phyloP scores from a whole-genome alignment of 176 grass and related monocot genomes.

The Eragrostis curvula region DNA sequence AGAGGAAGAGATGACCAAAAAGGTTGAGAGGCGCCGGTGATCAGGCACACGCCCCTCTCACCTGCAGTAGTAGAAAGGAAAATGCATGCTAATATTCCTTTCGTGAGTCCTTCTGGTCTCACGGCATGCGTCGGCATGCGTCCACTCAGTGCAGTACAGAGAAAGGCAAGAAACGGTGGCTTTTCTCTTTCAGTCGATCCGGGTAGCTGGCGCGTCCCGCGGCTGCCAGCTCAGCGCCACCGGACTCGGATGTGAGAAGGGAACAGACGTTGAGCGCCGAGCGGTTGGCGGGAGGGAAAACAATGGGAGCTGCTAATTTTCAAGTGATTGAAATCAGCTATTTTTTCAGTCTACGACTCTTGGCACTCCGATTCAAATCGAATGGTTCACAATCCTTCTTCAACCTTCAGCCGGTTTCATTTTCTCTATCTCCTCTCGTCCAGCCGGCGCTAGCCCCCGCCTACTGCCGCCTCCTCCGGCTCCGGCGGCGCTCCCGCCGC shows the following conservation, averaged over 20 bases:
- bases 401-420: too few species aligned
- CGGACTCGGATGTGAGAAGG: constrained; percentile 53
- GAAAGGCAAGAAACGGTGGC: constrained; percentile 1
- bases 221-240: constrained; percentile 24
- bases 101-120: background rate
- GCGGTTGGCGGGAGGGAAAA: constrained; percentile 31
- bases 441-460: too few species aligned
- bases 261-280: constrained; percentile 22
- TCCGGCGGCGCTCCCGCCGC: too few species aligned
- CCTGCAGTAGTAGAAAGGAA: background rate
- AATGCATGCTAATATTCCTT: background rate
- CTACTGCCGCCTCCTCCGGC: too few species aligned
- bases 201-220: constrained; percentile 39
- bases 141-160: background rate
- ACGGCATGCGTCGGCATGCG: background rate
- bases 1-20: background rate
- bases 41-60: background rate
- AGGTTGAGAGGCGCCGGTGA: background rate
- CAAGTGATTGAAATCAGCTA: too few species aligned
- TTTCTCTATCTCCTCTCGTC: too few species aligned
- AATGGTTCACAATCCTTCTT: too few species aligned
- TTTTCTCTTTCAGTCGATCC: constrained; percentile 49
- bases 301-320: too few species aligned
- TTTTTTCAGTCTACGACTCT: too few species aligned
- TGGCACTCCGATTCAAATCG: too few species aligned